Base-by-base conservation (phyloP, 1,284 basidiomycete genomes). In the Fomitopsis schrenkii region DNA sequence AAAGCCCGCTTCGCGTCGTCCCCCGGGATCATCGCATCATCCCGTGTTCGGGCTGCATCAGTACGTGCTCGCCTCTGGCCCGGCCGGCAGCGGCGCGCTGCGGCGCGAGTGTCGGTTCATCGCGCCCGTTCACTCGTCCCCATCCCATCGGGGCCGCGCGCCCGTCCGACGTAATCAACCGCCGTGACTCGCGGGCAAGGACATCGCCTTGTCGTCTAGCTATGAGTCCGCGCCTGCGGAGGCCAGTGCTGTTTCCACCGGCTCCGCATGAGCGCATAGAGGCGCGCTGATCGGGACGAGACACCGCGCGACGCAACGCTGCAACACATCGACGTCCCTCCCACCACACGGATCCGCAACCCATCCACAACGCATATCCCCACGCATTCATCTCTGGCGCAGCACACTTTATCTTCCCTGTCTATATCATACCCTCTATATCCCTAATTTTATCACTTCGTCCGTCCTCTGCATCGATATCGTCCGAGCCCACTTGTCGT, bases 381-480 rank as follows among this genome's bases (percentile, higher is more conserved):
- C 22, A 10, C 14, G 38, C 35, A 22, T 35, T 40, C 56, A 45
- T 45, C 55, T 45, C 42, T 56, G 55, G 38, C 26, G 55, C 55
- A 56, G 42, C 36, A 26, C 52, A 30, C 14, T 33, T 50, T 33
- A 56, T 44, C 56, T 33, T 58, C 44, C 35, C 44, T 36, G 35
- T 58, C 9, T 26, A 58, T 58, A 58, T 45, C 56, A 58, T 58
- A 58, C 56, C 56, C 56, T 8, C 56, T 58, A 58, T 58, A 58
- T 58, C 56, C 55, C 44, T 58, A 58, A 58, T 58, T 9, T 58
- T 58, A 58, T 58, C 44, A 30, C 44, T 50, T 50, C 48, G 28
- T 8, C 26, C 48, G 14, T n/a, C 26, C 48, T 28, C 48, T 50
- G 48, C 48, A 50, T 50, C 28, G 46, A 48, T 48, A 19, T 46